Evolutionary conservation across 2,329 filamentous ascomycete genomes (phyloP).

Genomic region (Xylariales sp.): DNA sequence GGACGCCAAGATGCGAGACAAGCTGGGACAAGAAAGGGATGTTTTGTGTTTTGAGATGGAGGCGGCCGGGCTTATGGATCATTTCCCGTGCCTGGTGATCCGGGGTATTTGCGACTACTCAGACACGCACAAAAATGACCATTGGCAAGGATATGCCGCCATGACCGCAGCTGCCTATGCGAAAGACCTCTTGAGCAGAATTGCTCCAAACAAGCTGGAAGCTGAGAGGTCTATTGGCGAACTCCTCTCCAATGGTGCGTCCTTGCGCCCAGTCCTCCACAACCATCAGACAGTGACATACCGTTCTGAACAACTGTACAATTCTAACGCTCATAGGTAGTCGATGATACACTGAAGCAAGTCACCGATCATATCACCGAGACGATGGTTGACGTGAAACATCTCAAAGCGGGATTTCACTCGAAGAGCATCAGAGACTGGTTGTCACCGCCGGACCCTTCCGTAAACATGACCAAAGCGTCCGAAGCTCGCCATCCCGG

Average conservation of each 20-base stretch:
- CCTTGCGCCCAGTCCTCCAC: background rate
- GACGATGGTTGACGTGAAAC: background rate
- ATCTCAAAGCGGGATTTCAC: background rate
- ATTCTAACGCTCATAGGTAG: background rate
- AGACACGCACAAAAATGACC: constrained; percentile 19
- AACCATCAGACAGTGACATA: too few species aligned
- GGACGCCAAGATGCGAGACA: constrained; percentile 18
- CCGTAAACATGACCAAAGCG: constrained; percentile 22
- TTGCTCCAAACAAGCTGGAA: constrained; percentile 7
- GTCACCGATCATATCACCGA: background rate
- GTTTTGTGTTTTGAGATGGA: constrained; percentile 9
- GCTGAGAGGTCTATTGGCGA: background rate
- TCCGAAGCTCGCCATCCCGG: constrained; percentile 20
- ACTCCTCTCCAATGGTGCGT: background rate
- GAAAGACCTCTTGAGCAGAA: constrained; percentile 12
- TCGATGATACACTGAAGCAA: background rate
- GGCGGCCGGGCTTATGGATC: constrained; percentile 2
- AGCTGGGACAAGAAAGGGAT: constrained; percentile 9
- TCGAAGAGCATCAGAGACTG: constrained; percentile 8
- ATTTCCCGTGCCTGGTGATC: constrained; percentile 1
- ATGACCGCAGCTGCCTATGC: constrained; percentile 21
- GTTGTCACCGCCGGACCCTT: background rate
- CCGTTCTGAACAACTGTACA: too few species aligned
- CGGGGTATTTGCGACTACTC: constrained; percentile 24
- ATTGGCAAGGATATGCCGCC: constrained; percentile 19